These are phyloP conservation scores for Spongospora subterranea DNA, from an alignment of 208 protist genomes.

Conservation along the genomic window DNA sequence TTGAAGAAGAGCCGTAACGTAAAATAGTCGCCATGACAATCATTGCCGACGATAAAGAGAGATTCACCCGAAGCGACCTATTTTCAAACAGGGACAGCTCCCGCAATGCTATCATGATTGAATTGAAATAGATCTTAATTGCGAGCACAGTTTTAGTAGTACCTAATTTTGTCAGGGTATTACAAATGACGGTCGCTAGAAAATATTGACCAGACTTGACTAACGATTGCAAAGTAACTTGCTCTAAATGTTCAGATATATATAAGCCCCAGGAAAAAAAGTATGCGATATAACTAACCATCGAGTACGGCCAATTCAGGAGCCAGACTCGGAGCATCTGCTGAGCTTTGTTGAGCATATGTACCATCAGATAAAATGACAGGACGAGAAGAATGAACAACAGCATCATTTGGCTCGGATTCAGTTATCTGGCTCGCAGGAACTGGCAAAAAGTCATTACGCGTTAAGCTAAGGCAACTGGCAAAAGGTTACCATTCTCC, in stretches of 20 bases:
- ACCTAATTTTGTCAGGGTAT: slow-evolving; percentile 90
- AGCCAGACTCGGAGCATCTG: not conserved
- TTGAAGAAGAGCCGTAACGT: slow-evolving; percentile 26
- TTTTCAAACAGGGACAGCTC: not conserved
- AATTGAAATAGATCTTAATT: not conserved
- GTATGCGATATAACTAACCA: not conserved
- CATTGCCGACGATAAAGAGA: slow-evolving; percentile 40
- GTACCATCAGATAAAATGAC: slow-evolving; percentile 40
- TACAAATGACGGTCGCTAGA: slow-evolving; percentile 84
- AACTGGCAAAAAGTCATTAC: not conserved
- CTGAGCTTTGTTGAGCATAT: slow-evolving; percentile 24
- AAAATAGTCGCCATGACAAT: slow-evolving; percentile 58
- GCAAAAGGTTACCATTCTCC: not conserved
- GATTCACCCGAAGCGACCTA: slow-evolving; percentile 33
- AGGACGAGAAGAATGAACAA: not conserved
- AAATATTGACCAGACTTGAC: slow-evolving; percentile 90
- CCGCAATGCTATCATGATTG: not conserved
- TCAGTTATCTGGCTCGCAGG: not conserved
- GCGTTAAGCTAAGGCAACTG: not conserved
- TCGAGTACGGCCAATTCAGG: not conserved
- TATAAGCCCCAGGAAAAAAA: not conserved
- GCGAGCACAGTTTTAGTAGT: slow-evolving; percentile 61
- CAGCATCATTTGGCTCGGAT: not conserved
- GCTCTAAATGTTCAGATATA: not conserved
- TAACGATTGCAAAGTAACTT: slow-evolving; percentile 53